Evolutionary conservation across 2,329 filamentous ascomycete genomes (phyloP).

Genomic region (Cercospora berteroae): DNA sequence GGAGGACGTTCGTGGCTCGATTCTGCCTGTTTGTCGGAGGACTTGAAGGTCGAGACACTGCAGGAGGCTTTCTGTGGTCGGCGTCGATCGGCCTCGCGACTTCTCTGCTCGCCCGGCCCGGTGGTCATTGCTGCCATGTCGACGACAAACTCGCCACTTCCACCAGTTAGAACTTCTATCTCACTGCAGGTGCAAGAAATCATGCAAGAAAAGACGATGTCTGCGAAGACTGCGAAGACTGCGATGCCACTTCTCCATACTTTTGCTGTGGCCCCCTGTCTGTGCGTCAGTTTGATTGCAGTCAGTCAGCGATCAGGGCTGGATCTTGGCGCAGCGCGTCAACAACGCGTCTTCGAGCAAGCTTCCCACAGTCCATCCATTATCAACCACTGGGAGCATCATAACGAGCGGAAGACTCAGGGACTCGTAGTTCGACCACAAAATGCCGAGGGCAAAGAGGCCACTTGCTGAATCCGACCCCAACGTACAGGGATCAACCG

Average conservation of each 20-base stretch:
- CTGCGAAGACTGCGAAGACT: no score
- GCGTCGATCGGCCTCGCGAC: not conserved
- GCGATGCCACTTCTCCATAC: not conserved
- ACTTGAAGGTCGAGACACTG: not conserved
- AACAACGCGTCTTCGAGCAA: not conserved
- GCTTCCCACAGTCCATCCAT: not conserved
- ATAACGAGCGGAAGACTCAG: not conserved
- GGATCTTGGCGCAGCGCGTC: not conserved
- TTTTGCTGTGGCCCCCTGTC: not conserved
- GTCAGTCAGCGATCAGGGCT: not conserved
- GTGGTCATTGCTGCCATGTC: not conserved
- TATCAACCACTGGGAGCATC: not conserved
- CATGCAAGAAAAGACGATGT: not conserved
- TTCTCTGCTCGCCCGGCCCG: not conserved
- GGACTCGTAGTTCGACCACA: not conserved
- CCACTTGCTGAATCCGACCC: slow-evolving; percentile 7
- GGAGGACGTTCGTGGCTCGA: not conserved
- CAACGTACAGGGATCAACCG: not conserved
- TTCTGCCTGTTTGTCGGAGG: not conserved
- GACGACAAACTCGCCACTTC: not conserved
- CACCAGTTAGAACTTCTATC: not conserved
- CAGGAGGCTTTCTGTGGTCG: not conserved
- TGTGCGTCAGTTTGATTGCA: not conserved
- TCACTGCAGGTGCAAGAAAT: not conserved
- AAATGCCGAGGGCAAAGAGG: slow-evolving; percentile 11